phyloP scores from a whole-genome alignment of 2,329 filamentous ascomycete genomes.

The Colletotrichum endophyticum region DNA sequence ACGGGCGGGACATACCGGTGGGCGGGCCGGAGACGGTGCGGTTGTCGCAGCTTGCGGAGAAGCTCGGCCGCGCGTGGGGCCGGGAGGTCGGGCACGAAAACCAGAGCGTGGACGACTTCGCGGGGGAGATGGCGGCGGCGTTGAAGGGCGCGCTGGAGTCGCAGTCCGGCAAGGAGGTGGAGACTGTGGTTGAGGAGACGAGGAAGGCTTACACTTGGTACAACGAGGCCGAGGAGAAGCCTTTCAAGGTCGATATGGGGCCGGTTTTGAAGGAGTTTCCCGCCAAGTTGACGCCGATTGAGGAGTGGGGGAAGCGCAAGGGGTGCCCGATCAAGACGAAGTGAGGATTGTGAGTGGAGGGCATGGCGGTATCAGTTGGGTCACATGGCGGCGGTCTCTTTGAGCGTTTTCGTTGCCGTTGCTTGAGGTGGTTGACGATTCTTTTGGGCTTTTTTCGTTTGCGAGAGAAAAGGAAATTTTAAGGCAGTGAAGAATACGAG shows the following conservation, averaged over 20 bases:
- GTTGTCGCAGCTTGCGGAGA: conserved; percentile 34
- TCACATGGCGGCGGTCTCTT: neutral
- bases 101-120: conserved; percentile 30
- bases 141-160: conserved; percentile 33
- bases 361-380: neutral
- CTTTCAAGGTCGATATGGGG: conserved; percentile 41
- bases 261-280: conserved; percentile 33
- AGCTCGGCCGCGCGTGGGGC: conserved; percentile 36
- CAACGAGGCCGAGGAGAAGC: conserved; percentile 39
- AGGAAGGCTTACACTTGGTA: conserved; percentile 44
- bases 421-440: neutral
- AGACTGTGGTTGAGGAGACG: conserved; percentile 40
- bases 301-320: neutral
- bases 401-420: neutral
- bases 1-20: conserved; percentile 36
- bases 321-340: neutral
- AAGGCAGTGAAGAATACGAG: neutral
- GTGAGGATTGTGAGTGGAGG: neutral
- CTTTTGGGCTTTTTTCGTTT: fast-evolving
- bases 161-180: conserved; percentile 36
- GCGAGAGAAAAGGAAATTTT: fast-evolving
- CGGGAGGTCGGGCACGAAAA: conserved; percentile 32
- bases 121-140: conserved; percentile 27
- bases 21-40: conserved; percentile 39
- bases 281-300: neutral